These are phyloP conservation scores for Chytridium lagenaria DNA, from an alignment of 371 early-diverging fungal species.

Conservation along the genomic window DNA sequence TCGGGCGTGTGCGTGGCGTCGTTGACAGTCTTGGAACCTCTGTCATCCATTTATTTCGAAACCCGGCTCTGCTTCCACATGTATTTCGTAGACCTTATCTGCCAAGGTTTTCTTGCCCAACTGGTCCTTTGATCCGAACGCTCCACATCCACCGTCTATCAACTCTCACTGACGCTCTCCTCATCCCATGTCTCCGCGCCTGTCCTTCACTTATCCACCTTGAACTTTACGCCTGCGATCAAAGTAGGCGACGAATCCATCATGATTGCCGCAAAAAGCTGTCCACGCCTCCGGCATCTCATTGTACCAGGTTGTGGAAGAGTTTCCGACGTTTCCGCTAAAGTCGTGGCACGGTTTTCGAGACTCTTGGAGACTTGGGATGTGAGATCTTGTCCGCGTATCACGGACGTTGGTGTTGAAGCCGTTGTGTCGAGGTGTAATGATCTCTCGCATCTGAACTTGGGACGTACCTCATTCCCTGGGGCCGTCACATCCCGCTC, in stretches of 20 bases:
- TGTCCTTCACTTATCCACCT: not conserved
- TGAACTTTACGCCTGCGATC: conserved; percentile 3
- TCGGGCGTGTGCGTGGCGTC: no score
- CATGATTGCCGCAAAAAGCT: not conserved
- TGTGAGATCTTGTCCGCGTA: not conserved
- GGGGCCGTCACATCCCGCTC: not conserved
- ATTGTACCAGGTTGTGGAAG: not conserved
- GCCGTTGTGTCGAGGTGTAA: not conserved
- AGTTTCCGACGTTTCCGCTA: not conserved
- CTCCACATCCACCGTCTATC: conserved; percentile 12
- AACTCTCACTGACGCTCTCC: not conserved
- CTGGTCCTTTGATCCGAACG: conserved; percentile 3
- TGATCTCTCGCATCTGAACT: not conserved
- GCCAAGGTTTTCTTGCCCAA: not conserved
- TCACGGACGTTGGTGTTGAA: not conserved
- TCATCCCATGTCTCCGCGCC: not conserved
- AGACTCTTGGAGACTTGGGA: not conserved
- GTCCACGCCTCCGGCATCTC: not conserved
- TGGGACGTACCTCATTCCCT: not conserved
- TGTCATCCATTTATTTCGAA: no score
- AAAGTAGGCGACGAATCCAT: not conserved
- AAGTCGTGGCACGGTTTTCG: not conserved
- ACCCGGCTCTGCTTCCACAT: no score
- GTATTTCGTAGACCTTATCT: conserved; percentile 12
- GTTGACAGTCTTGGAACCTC: no score